phyloP scores from a whole-genome alignment of 257 asterid species.

The Nicotiana knightiana region DNA sequence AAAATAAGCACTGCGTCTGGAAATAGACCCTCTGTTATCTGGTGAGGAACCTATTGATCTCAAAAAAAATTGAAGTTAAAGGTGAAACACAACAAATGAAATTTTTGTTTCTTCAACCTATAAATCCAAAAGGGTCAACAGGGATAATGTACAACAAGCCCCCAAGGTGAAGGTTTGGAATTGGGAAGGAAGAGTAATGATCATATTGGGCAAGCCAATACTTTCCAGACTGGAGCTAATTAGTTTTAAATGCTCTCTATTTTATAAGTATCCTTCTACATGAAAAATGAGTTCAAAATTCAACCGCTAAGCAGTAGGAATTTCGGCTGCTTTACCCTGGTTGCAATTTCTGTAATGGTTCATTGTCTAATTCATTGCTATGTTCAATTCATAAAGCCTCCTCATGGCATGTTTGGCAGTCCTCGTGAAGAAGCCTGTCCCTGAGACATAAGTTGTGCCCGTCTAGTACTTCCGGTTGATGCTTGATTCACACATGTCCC shows the following conservation, averaged over 20 bases:
- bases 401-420: constrained; percentile 49
- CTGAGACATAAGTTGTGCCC: constrained; percentile 44
- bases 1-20: neutral
- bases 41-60: neutral
- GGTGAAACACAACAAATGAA: neutral
- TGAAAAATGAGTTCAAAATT: neutral
- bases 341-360: neutral
- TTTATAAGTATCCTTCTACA: neutral
- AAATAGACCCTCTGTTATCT: neutral
- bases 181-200: neutral
- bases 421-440: constrained; percentile 80
- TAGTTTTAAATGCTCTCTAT: neutral
- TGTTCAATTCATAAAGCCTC: constrained; percentile 47
- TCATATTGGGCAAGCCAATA: neutral
- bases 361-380: neutral
- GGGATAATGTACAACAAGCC: neutral
- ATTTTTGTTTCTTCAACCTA: neutral
- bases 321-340: neutral
- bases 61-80: neutral
- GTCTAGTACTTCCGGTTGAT: no score
- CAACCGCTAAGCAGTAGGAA: neutral
- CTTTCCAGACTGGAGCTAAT: neutral
- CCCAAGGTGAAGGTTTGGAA: neutral
- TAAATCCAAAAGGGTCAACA: neutral
- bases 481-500: constrained; percentile 55